Percentiles rank a stretch among this genome's conserved stretches.
Conservation (phyloP, 805 yeast genomes). For the Cyberlindnera sargentensis region DNA sequence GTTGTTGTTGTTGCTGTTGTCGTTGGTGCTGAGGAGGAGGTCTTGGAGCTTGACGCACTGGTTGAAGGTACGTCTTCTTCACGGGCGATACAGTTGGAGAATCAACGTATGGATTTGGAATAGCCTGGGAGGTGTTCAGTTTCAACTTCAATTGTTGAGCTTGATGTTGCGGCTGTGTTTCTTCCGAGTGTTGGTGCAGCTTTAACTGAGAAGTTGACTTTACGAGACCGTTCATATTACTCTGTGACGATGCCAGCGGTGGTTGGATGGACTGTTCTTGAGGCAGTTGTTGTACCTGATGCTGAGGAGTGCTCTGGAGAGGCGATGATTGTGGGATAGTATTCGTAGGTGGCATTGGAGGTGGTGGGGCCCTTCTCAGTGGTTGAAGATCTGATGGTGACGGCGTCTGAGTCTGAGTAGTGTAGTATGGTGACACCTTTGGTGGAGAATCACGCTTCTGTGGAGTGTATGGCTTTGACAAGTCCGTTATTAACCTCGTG, state of each 20-base stretch:
- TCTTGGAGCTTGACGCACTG: conserved; percentile 24
- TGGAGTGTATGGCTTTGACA: conserved; percentile 38
- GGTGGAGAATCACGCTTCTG: conserved; percentile 37
- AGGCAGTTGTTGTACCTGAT: too few relatives aligned
- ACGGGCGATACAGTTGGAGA: conserved; percentile 3
- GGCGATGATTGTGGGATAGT: too few relatives aligned
- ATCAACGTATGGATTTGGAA: conserved; percentile 20
- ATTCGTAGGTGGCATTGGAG: conserved; percentile 28
- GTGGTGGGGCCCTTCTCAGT: conserved; percentile 50
- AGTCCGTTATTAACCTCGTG: conserved; percentile 32
- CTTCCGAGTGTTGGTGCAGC: conserved; percentile 4
- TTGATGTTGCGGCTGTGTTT: conserved; percentile 4
- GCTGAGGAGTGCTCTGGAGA: too few relatives aligned
- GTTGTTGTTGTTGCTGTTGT: conserved; percentile 6
- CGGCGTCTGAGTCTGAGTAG: conserved; percentile 6
- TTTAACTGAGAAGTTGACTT: conserved; percentile 7
- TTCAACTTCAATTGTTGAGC: conserved; percentile 10
- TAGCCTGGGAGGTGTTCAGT: conserved; percentile 18
- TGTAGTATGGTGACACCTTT: conserved; percentile 22
- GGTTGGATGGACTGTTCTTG: too few relatives aligned
- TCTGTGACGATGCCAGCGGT: too few relatives aligned
- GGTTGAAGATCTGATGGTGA: conserved; percentile 34
- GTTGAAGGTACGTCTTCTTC: conserved; percentile 16
- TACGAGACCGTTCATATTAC: not conserved
- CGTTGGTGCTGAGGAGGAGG: conserved; percentile 22